Conservation (phyloP, 75 land plant genomes). For the Ceratopteris richardii region DNA sequence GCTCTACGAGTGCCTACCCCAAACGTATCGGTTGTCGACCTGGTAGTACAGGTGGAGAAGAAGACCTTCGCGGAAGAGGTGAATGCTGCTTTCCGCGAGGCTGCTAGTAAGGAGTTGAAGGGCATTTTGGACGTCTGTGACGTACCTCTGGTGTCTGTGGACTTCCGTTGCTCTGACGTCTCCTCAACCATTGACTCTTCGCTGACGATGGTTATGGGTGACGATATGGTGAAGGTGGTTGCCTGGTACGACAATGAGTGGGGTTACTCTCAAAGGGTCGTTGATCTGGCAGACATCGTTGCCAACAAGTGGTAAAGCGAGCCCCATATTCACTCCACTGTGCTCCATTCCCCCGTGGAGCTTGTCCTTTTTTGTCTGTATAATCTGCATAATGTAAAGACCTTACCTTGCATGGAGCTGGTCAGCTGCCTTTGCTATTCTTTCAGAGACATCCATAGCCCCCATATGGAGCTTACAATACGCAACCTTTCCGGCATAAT, state of each 20-base stretch:
- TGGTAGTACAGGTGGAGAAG: constrained; percentile 86
- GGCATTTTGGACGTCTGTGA: constrained; percentile 72
- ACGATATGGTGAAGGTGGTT: constrained; percentile 81
- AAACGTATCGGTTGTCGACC: constrained; percentile 93
- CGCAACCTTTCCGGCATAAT: too few relatives aligned
- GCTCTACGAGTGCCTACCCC: constrained; percentile 96
- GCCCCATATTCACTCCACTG: too few relatives aligned
- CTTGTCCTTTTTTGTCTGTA: too few relatives aligned
- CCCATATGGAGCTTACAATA: too few relatives aligned
- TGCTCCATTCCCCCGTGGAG: too few relatives aligned
- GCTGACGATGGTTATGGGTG: constrained; percentile 79
- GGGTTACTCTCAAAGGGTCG: constrained; percentile 80
- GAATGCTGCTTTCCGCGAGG: constrained; percentile 85
- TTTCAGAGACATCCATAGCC: too few relatives aligned
- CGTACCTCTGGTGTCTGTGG: constrained; percentile 72
- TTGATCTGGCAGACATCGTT: constrained; percentile 62
- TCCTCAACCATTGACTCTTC: constrained; percentile 71
- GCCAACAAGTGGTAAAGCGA: constrained; percentile 56
- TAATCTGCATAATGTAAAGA: too few relatives aligned
- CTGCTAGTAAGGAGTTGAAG: constrained; percentile 43
- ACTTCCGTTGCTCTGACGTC: constrained; percentile 64
- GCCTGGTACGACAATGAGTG: constrained; percentile 85
- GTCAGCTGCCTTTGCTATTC: too few relatives aligned
- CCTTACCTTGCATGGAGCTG: too few relatives aligned
- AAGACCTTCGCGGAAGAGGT: constrained; percentile 96